These are phyloP conservation scores for Phaeotremella skinneri DNA, from an alignment of 768 basidiomycete genomes.

Conservation along the genomic window DNA sequence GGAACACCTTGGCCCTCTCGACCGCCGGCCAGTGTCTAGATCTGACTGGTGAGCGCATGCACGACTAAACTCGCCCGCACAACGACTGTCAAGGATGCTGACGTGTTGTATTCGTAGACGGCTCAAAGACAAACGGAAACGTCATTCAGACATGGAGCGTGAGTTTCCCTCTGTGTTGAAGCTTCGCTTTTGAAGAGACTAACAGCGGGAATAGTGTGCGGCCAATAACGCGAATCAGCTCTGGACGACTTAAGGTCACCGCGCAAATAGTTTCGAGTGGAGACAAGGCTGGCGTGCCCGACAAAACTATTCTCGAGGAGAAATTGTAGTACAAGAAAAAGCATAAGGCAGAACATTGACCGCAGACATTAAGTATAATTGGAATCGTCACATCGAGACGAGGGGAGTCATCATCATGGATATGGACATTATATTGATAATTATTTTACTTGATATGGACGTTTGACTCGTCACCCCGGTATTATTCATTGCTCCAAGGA, in stretches of 20 bases:
- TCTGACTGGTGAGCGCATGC: slow-evolving; percentile 16
- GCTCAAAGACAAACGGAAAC: slow-evolving; percentile 23
- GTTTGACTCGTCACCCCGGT: no score
- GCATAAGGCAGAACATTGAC: background rate
- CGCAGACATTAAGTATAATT: background rate
- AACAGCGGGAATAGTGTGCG: background rate
- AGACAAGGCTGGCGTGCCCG: no score
- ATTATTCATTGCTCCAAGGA: no score
- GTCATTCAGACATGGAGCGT: slow-evolving; percentile 31
- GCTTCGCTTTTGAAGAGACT: background rate
- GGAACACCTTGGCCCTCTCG: slow-evolving; percentile 27
- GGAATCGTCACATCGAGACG: background rate
- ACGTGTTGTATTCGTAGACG: slow-evolving; percentile 10
- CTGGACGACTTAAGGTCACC: background rate
- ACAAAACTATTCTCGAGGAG: no score
- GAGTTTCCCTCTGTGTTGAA: slow-evolving; percentile 7
- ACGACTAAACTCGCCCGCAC: no score
- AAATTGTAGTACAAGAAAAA: no score
- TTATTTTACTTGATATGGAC: no score
- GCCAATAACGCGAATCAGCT: background rate
- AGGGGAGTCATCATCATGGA: background rate
- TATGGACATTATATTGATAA: background rate
- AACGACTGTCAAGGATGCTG: no score
- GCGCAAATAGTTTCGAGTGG: background rate
- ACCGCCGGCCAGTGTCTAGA: slow-evolving; percentile 31